phyloP scores from a whole-genome alignment of 495 filamentous ascomycete genomes.

The Neurospora tetrasperma region DNA sequence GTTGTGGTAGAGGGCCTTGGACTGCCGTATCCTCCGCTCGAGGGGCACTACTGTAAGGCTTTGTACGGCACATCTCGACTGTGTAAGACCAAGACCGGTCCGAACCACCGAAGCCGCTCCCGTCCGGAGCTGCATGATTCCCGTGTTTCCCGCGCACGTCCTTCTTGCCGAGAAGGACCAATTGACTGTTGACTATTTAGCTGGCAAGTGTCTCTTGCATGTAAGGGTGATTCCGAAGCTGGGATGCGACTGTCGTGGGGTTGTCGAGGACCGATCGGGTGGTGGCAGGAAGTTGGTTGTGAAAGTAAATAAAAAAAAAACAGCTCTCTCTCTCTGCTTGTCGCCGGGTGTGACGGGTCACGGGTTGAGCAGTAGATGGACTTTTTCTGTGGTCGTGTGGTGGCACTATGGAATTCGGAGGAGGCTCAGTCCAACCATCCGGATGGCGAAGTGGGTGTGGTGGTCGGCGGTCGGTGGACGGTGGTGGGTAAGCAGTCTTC shows the following conservation, averaged over 20 bases:
- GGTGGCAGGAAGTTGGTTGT: background rate
- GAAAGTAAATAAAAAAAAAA: background rate
- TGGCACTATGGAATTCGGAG: background rate
- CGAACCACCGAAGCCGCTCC: conserved; percentile 25
- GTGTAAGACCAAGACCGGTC: conserved; percentile 3
- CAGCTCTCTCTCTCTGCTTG: background rate
- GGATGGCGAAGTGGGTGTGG: background rate
- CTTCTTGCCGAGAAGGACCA: conserved; percentile 15
- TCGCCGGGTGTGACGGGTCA: background rate
- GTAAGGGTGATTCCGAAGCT: background rate
- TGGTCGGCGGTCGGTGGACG: background rate
- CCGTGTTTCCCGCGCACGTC: conserved; percentile 8
- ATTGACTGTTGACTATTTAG: conserved; percentile 9
- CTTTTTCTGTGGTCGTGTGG: background rate
- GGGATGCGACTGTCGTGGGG: background rate
- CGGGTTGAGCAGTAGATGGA: background rate
- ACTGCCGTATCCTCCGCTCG: conserved; percentile 23
- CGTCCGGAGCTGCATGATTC: conserved; percentile 32
- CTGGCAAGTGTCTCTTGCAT: conserved; percentile 7
- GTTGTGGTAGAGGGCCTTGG: conserved; percentile 30
- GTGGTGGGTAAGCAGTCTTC: background rate
- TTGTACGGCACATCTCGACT: conserved; percentile 17
- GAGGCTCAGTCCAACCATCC: background rate
- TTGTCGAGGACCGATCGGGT: background rate
- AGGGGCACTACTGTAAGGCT: conserved; percentile 3